These are phyloP conservation scores for Apophysomyces sp. DNA, from an alignment of 371 early-diverging fungal species.

Conservation along the genomic window DNA sequence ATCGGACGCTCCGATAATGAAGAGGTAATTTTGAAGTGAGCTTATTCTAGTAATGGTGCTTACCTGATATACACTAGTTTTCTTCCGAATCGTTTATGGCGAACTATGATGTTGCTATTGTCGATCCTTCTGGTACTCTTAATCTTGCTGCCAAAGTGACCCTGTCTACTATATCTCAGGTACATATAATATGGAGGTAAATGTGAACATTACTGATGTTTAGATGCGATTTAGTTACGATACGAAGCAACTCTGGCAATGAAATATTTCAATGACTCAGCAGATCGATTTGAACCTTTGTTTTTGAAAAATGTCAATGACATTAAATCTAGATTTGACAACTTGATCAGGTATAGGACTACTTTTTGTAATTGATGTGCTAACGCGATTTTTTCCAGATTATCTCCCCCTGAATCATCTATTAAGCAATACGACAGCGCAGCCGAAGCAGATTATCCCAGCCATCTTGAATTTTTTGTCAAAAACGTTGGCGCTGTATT, in stretches of 20 bases:
- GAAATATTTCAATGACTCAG: conserved; percentile 58
- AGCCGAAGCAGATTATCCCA: conserved; percentile 60
- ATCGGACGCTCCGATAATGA: conserved; percentile 53
- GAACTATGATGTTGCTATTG: conserved; percentile 77
- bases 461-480: conserved; percentile 51
- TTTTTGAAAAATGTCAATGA: conserved; percentile 75
- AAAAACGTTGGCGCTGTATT: conserved; percentile 52
- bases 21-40: conserved; percentile 18
- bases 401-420: conserved; percentile 11
- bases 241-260: conserved; percentile 69
- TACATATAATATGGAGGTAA: too few relatives aligned
- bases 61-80: conserved; percentile 40
- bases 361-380: background rate
- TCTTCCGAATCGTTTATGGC: conserved; percentile 54
- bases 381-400: conserved; percentile 8
- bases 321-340: conserved; percentile 64
- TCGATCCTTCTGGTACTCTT: conserved; percentile 80
- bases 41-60: background rate
- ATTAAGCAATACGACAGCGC: conserved; percentile 41
- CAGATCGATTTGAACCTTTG: conserved; percentile 71
- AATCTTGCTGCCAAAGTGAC: conserved; percentile 77
- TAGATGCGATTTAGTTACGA: conserved; percentile 35
- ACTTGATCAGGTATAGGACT: conserved; percentile 41
- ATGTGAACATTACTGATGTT: too few relatives aligned
- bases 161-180: conserved; percentile 55